Base-by-base conservation (phyloP, 768 basidiomycete species). In the Amanita muscaria region DNA sequence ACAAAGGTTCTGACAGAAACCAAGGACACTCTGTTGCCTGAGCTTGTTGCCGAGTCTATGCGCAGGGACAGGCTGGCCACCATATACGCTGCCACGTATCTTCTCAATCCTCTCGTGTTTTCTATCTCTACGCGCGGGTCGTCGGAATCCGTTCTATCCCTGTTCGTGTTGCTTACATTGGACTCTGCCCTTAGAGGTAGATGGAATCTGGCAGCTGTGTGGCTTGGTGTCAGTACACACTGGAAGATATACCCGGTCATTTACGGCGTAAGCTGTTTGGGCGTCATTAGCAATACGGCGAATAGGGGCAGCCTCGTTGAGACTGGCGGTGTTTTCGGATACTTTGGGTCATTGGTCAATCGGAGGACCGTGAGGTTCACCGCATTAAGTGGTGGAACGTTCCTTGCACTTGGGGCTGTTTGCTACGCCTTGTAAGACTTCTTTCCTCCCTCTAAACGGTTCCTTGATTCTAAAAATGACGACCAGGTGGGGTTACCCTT, bases 171-270 rank as follows among this genome's bases (percentile, higher is more conserved):
- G 30, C 63, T 75, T 41, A 79, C 82, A 0, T 64, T 93, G 21
- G 76, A 76, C 57, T 70, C 64, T 23, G 77, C 79, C 2, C 62
- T 84, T 47, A 70, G 72, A 32, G 67, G 64, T 3, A 67, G 68
- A 34, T 85, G 86, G 79, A 70, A 74, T 39, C 49, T 61, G 3
- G 78, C 89, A 0, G 92, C 89, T 0, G 52, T 88, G 4, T 56
- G 83, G 44, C 69, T 93, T 16, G 96, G 91, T 1, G 53, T 91
- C 31, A 82, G 87, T 49, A 81, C 90, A 0, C 92, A 97, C 55
- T 94, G 91, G 88, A 99, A 99, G 65, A 88, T 99, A 45, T 98
- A 96, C 57, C 96, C 96, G 0, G 69, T 93, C 51, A 77, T 99
- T 45, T 97, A 97, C 59, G 88, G 84, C 0, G 73, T 83, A n/a